Conservation (phyloP, 805 yeast genomes). For the Hanseniaspora occidentalis region DNA sequence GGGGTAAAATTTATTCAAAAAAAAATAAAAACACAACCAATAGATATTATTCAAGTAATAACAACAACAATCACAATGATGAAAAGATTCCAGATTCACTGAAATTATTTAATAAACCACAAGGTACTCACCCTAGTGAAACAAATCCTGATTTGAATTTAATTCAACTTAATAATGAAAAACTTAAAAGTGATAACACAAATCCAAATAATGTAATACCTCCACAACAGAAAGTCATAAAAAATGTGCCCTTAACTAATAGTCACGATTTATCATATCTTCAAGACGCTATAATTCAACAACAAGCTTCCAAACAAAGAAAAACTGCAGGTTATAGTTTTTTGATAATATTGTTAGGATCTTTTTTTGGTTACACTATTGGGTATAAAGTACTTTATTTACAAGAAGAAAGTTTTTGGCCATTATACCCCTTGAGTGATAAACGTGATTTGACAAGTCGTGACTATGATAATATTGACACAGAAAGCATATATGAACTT, state of each 20-base stretch:
- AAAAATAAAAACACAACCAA: background rate
- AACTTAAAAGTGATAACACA: too few relatives aligned
- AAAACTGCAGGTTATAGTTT: conserved; percentile 10
- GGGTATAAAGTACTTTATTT: conserved; percentile 18
- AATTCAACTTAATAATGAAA: background rate
- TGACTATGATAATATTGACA: background rate
- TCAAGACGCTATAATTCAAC: conserved; percentile 8
- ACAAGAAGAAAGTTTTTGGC: conserved; percentile 17
- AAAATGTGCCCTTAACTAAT: background rate
- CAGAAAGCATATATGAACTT: background rate
- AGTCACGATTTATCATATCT: background rate
- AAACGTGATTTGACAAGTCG: conserved; percentile 13
- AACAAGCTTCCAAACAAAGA: conserved; percentile 12
- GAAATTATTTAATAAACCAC: background rate
- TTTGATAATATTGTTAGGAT: conserved; percentile 10
- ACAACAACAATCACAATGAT: background rate
- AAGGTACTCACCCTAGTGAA: background rate
- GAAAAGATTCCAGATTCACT: background rate
- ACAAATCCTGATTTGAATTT: background rate
- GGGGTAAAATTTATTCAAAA: too few relatives aligned
- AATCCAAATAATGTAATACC: background rate
- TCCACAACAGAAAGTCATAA: background rate
- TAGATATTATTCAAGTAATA: background rate
- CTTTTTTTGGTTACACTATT: conserved; percentile 17
- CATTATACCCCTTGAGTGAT: conserved; percentile 18